Conservation (phyloP, 345 rosid genomes). For the Raphanus sativus region DNA sequence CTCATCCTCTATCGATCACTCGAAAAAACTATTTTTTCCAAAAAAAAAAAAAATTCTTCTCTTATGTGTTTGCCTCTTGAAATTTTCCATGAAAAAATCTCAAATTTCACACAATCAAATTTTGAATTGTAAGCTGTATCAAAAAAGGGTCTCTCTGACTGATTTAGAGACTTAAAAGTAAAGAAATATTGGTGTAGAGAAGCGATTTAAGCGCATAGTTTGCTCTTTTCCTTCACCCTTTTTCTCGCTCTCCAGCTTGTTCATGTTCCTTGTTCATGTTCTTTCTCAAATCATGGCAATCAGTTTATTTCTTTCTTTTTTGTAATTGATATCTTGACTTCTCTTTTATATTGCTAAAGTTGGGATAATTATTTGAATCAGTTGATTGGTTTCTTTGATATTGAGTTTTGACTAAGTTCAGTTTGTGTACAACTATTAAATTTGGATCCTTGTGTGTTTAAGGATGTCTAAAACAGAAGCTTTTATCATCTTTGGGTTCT, state of each 20-base stretch:
- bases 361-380: neutral
- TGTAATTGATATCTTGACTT: neutral
- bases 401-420: neutral
- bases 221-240: too few relatives aligned
- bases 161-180: too few relatives aligned
- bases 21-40: too few relatives aligned
- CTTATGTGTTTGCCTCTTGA: slow-evolving; percentile 7
- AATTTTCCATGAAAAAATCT: slow-evolving; percentile 16
- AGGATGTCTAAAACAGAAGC: neutral
- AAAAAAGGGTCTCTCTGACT: too few relatives aligned
- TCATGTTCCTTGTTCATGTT: too few relatives aligned
- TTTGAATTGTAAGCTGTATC: too few relatives aligned
- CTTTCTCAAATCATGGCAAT: slow-evolving; percentile 92
- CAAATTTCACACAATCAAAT: slow-evolving; percentile 1
- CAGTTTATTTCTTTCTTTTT: slow-evolving; percentile 34
- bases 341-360: slow-evolving; percentile 1
- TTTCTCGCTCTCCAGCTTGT: too few relatives aligned
- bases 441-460: slow-evolving; percentile 8
- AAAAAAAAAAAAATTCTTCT: slow-evolving; percentile 2
- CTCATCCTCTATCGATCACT: too few relatives aligned
- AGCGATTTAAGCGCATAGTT: too few relatives aligned
- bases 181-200: too few relatives aligned
- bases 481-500: neutral
- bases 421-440: neutral
- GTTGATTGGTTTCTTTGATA: neutral